Evolutionary conservation across 305 asterid genomes (phyloP), one percentile per base, ranked within the genome.

Genomic region (Withania somnifera): DNA sequence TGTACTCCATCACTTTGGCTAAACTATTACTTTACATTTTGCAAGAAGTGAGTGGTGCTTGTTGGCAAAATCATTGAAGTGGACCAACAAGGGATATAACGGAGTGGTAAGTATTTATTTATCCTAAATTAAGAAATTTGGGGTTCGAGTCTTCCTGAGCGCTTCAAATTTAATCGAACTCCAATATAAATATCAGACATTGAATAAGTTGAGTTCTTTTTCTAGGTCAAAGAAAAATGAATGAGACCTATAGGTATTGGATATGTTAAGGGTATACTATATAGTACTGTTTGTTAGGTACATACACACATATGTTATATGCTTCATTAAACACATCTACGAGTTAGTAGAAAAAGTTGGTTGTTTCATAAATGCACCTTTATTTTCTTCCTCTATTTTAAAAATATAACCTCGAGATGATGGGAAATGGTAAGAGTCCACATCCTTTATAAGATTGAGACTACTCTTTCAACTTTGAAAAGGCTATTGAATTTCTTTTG

Each of bases 241-340:
- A 47, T 47, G 58, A 47, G 79, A 73, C 79, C 58, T 73, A 38
- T 38, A 73, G 13, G 15, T 45, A 45, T 42, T 38, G 9, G 40
- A 69, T 69, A 69, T 58, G 36, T 24, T 58, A 11, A 57, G 66
- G 30, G 36, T 58, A 58, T 58, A 58, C n/a, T 24, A 58, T 58
- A 73, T 73, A 26, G 79, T 73, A 73, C 79, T 73, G 47, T 47
- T 73, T 73, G 58, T 73, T 73, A 47, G 60, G 79, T 73, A 47
- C 42, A 73, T 73, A 47, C 42, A 24, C 60, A 45, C 60, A 45
- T 24, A 6, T 69, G 11, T 10, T 4, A 73, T 73, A 73, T 73
- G 79, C 42, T 73, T 73, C 79, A 73, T 73, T 73, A 73, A 69
- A 45, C 57, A 47, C 60, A 73, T 47, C 79, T 73, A 73, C 79